These are phyloP conservation scores for Rubia peregrina DNA, from an alignment of 305 asterid genomes.

Conservation along the genomic window DNA sequence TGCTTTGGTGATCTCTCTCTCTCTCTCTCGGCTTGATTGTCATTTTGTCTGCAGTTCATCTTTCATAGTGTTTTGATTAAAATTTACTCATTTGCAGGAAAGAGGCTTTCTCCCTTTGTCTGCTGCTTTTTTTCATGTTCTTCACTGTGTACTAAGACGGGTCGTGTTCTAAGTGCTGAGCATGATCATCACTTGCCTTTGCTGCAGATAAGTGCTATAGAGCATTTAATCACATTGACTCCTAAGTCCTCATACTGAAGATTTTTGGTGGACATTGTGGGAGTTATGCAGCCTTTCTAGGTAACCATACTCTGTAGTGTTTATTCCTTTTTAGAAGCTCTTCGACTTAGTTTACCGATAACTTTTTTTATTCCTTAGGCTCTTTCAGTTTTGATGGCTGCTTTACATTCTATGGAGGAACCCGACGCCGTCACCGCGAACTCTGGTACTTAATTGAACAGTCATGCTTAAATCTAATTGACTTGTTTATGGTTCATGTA, in stretches of 20 bases:
- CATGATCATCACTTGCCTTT: conserved; percentile 22
- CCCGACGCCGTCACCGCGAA: conserved; percentile 51
- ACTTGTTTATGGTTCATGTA: neutral
- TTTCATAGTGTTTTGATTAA: conserved; percentile 22
- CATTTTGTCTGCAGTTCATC: neutral
- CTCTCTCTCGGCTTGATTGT: neutral
- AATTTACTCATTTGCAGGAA: conserved; percentile 54
- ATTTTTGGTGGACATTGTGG: conserved; percentile 90
- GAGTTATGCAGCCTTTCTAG: conserved; percentile 90
- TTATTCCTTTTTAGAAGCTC: conserved; percentile 18
- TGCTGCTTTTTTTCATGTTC: conserved; percentile 86
- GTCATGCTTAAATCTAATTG: neutral
- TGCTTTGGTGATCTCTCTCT: too few relatives aligned
- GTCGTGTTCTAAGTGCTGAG: conserved; percentile 44
- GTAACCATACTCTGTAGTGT: conserved; percentile 32
- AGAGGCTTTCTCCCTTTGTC: conserved; percentile 95
- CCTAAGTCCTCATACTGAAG: conserved; percentile 86
- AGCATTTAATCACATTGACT: conserved; percentile 49
- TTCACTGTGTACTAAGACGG: conserved; percentile 53
- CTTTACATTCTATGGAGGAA: conserved; percentile 71
- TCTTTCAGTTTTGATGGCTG: conserved; percentile 59
- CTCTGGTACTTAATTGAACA: conserved; percentile 23
- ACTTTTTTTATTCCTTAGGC: conserved; percentile 49
- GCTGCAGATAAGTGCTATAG: conserved; percentile 63
- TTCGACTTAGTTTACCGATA: too few relatives aligned